A percentile compares a stretch with the other conserved stretches of the same genome.
These are phyloP conservation scores for Ceratonia siliqua DNA, from an alignment of 306 rosid species.

Conservation along the genomic window DNA sequence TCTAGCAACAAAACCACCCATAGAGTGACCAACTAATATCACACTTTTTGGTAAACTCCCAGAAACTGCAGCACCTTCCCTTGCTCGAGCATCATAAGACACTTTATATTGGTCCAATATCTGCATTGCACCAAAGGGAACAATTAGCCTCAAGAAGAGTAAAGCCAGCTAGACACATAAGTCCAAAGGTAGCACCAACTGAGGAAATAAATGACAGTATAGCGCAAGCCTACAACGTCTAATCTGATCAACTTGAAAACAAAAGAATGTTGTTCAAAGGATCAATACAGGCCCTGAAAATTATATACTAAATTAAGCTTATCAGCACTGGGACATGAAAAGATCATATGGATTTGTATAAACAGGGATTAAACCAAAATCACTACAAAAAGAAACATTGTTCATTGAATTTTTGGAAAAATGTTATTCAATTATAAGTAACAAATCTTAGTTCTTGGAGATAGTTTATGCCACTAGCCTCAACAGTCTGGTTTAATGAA, in stretches of 20 bases:
- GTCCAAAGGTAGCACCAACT: constrained; percentile 19
- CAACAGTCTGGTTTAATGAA: constrained; percentile 6
- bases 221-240: constrained; percentile 20
- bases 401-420: constrained; percentile 19
- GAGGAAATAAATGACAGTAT: constrained; percentile 28
- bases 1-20: constrained; percentile 99
- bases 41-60: constrained; percentile 84
- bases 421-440: constrained; percentile 7
- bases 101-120: constrained; percentile 86
- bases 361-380: constrained; percentile 4
- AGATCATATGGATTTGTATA: not conserved
- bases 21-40: constrained; percentile 96
- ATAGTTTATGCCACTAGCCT: not conserved
- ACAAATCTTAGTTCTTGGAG: not conserved
- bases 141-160: constrained; percentile 22
- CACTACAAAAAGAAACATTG: constrained; percentile 14
- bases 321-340: not conserved
- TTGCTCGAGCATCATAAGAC: constrained; percentile 76
- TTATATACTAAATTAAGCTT: constrained; percentile 22
- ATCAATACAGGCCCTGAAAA: constrained; percentile 18
- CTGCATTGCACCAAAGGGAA: constrained; percentile 47
- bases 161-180: constrained; percentile 21
- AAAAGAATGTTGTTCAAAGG: constrained; percentile 18
- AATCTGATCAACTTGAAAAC: constrained; percentile 19
- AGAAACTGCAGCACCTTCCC: constrained; percentile 71